Base-by-base conservation (phyloP, 2,329 filamentous ascomycete species). In the Exophiala oligosperma region DNA sequence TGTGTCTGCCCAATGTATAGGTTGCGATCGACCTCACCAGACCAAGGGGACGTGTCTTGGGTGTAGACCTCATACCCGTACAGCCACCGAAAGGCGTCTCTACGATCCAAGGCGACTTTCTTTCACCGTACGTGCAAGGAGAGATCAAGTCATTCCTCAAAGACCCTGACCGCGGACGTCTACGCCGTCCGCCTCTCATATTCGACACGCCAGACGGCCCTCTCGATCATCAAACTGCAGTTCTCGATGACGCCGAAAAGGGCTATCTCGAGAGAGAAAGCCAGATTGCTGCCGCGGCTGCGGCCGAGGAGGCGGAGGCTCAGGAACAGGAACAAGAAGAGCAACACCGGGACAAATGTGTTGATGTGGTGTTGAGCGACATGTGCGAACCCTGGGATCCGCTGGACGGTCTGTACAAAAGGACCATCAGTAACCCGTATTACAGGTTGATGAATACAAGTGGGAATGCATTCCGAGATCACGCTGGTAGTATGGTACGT, bases 391-490 rank as follows among this genome's bases (percentile, higher is more conserved):
- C 94, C 88, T 97, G 92, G 92, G 81, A 86, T 69, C 89, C 90
- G 79, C 89, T 84, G 53, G 81, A 82, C 70, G 88, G 88, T 70
- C 92, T 90, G 79, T 88, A 85, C 79, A 88, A 89, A 79, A 91
- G 85, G 79, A 96, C 87, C 80, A 83, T 97, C 84, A 96, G 88
- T 93, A 89, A 94, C 84, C 91, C 92, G 65, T 94, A 95, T 86
- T 74, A 78, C 83, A 99, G 94, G 94, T 89, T 99, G 88, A 96
- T 97, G 92, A 99, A 99, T 76, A 97, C 93, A 68, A 96, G 90
- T 77, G 94, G 94, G 56, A 89, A 91, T 69, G 76, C 76, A 21
- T 94, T 96, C 71, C 85, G 87, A 64, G 94, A 99, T 75, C 94
- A 99, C 75, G 88, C 86, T 8, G 90, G 91, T 29, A 97, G 92